A percentile compares a stretch with the other conserved stretches of the same genome.
phyloP scores from a whole-genome alignment of 2,329 filamentous ascomycete genomes.

The Capronia americana region DNA sequence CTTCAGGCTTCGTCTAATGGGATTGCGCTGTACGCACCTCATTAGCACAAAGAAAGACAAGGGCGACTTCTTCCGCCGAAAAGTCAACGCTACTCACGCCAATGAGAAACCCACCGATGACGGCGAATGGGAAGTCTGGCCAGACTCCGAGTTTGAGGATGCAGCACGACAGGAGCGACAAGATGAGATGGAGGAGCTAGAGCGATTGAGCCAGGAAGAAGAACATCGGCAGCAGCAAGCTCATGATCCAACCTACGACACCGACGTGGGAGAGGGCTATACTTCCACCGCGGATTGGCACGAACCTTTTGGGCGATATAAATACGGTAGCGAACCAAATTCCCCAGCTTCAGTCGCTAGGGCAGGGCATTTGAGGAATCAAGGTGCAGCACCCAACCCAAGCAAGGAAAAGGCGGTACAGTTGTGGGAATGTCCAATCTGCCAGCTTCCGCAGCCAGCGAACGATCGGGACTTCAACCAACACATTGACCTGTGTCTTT shows the following conservation, averaged over 20 bases:
- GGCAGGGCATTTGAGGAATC: conserved; percentile 24
- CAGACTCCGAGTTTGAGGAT: conserved; percentile 70
- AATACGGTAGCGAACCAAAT: conserved; percentile 38
- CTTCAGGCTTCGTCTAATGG: conserved; percentile 84
- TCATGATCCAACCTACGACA: conserved; percentile 27
- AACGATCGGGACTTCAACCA: conserved; percentile 85
- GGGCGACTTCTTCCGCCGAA: conserved; percentile 75
- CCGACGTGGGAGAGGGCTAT: neutral
- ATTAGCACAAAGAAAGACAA: conserved; percentile 84
- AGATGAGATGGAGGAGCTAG: conserved; percentile 66
- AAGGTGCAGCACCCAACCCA: conserved; percentile 9
- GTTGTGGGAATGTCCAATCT: conserved; percentile 89
- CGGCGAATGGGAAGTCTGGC: conserved; percentile 70
- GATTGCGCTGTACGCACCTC: conserved; percentile 84
- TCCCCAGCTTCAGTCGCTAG: conserved; percentile 27
- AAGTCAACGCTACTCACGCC: conserved; percentile 30
- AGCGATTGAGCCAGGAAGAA: conserved; percentile 67
- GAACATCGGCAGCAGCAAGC: conserved; percentile 32
- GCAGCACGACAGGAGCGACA: conserved; percentile 65
- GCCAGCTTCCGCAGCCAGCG: conserved; percentile 73
- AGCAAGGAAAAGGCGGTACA: conserved; percentile 20
- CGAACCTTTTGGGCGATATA: conserved; percentile 40
- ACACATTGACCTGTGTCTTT: conserved; percentile 92
- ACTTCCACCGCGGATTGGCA: conserved; percentile 39
- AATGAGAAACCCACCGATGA: conserved; percentile 50